Conservation (phyloP, 2,329 filamentous ascomycete genomes). For the Clonostachys solani region DNA sequence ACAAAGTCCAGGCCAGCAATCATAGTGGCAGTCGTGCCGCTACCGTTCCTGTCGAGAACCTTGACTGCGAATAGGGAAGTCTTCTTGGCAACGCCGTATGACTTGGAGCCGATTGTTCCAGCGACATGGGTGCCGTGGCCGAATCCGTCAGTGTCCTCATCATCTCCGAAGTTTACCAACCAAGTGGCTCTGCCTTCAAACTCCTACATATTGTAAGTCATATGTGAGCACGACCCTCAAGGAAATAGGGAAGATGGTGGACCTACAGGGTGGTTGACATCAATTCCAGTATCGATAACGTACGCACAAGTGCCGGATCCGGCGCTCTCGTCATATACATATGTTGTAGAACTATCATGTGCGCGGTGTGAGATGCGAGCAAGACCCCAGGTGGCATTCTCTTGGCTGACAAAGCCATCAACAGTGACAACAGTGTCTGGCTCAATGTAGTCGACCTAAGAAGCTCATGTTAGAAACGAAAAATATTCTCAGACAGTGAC, state of each 20-base stretch:
- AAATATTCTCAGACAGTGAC: not conserved
- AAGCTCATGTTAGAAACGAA: not conserved
- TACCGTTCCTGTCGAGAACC: conserved; percentile 18
- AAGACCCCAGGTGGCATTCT: conserved; percentile 32
- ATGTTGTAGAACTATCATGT: conserved; percentile 14
- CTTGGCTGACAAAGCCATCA: conserved; percentile 25
- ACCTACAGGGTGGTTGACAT: conserved; percentile 24
- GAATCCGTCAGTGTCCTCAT: conserved; percentile 28
- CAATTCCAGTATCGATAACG: conserved; percentile 40
- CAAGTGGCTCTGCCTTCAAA: conserved; percentile 36
- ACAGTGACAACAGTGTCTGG: conserved; percentile 47
- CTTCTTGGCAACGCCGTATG: conserved; percentile 26
- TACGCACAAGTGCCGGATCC: conserved; percentile 35
- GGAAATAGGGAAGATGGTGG: not conserved
- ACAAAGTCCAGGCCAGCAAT: conserved; percentile 23
- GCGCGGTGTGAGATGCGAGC: conserved; percentile 25
- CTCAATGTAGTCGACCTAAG: conserved; percentile 29
- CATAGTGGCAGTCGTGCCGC: conserved; percentile 8
- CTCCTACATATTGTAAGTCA: conserved; percentile 9
- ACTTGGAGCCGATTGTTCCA: conserved; percentile 10
- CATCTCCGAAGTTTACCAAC: conserved; percentile 28
- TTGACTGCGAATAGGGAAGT: conserved; percentile 31
- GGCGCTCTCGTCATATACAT: conserved; percentile 28
- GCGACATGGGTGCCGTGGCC: conserved; percentile 30
- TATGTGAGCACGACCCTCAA: not conserved